Evolutionary conservation across 805 yeast genomes (phyloP), one percentile per base, ranked within the genome.

Genomic region (Debaryomyces hansenii): DNA sequence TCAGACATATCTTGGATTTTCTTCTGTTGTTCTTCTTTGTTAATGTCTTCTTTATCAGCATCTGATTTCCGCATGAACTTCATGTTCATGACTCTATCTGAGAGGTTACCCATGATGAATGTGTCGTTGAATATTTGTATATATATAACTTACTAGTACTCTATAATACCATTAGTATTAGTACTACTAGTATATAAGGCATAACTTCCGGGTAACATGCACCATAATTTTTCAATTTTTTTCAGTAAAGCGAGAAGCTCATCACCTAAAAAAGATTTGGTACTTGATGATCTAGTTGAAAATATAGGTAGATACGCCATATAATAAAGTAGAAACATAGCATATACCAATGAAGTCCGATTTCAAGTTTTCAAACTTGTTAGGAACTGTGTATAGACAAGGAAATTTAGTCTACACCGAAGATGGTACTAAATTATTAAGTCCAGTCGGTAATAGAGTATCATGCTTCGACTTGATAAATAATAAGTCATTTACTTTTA

Each of bases 401-500:
- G 99, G 98, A n/a, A 90, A 92, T 63, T 69, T 94, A 21, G 75
- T 85, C 4, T 94, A 85, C 70, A 84, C 96, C 0, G 81, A 84
- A 1, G 97, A 91, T 61, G 99, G 99, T 2, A 82, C 86, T 9
- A 79, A 81, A 46, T 73, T 94, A 29, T 68, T 94, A 39, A 84
- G 94, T 48, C 98, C 99, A 0, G 98, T 94, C 3, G 99, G 99
- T 11, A 94, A 92, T 64, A 71, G 98, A 60, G 91, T 94, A 27
- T 78, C 90, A 14, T 88, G 87, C 46, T 94, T 91, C 67, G 97
- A 94, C 67, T 74, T 92, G 51, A 75, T 87, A 42, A 85, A 87
- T 60, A 90, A 85, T 65, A 84, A 82, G 56, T 87, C 96, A 2
- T 91, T 81, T 70, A 94, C 99, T 0, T 87, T 92, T 61, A 82